These are phyloP conservation scores for Fraxinus excelsior DNA, from an alignment of 257 asterid species.

Conservation along the genomic window DNA sequence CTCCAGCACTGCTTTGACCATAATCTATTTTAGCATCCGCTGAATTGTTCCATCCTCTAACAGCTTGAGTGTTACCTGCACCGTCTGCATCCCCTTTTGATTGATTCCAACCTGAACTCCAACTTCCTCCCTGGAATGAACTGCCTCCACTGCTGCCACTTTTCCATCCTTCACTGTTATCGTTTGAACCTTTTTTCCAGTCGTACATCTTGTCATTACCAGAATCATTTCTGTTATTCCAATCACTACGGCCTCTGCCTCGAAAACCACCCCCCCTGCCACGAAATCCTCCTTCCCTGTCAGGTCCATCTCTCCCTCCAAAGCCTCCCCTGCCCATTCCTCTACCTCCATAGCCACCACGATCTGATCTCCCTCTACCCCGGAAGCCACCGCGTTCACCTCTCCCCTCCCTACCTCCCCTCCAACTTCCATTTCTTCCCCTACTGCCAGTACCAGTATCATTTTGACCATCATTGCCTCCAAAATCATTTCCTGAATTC, in stretches of 20 bases:
- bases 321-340: conserved; percentile 53
- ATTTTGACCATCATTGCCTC: conserved; percentile 45
- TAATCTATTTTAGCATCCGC: conserved; percentile 12
- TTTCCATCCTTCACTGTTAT: conserved; percentile 53
- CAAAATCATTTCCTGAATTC: conserved; percentile 57
- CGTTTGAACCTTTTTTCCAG: conserved; percentile 48
- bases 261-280: conserved; percentile 48
- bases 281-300: conserved; percentile 28
- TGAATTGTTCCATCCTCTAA: conserved; percentile 23
- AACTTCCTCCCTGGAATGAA: conserved; percentile 32
- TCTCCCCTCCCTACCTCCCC: conserved; percentile 64
- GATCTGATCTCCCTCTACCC: conserved; percentile 61
- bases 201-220: conserved; percentile 46
- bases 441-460: conserved; percentile 36
- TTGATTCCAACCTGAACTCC: conserved; percentile 42
- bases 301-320: conserved; percentile 53
- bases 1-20: conserved; percentile 24
- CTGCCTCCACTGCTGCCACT: conserved; percentile 38
- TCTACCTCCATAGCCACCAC: conserved; percentile 64
- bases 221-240: conserved; percentile 63
- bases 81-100: conserved; percentile 38
- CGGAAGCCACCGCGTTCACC: conserved; percentile 58
- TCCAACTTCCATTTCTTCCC: conserved; percentile 74
- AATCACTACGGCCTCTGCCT: conserved; percentile 72
- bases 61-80: conserved; percentile 25